Conservation (phyloP, 257 asterid species). For the Forsythia suspensa region DNA sequence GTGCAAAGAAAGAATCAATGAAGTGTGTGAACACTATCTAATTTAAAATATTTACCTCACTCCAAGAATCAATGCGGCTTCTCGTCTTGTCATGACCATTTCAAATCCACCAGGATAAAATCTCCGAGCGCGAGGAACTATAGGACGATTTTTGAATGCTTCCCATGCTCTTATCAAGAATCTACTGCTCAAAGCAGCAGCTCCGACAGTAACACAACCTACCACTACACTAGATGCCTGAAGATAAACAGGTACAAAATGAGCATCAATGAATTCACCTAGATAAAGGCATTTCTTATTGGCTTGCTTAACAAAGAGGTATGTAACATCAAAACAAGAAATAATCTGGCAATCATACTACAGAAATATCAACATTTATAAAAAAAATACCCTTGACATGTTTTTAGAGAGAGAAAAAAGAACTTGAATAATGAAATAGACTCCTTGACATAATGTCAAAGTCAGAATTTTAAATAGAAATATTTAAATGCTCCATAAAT, state of each 20-base stretch:
- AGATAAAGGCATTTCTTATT: not conserved
- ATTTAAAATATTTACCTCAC: slow-evolving; percentile 44
- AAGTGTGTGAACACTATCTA: not conserved
- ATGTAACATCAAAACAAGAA: not conserved
- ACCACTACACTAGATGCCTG: slow-evolving; percentile 50
- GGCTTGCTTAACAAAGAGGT: not conserved
- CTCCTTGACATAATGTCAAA: not conserved
- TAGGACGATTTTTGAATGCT: slow-evolving; percentile 44
- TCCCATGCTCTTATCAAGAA: slow-evolving; percentile 58
- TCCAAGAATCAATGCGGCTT: slow-evolving; percentile 84
- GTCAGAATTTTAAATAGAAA: not conserved
- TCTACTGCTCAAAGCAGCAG: slow-evolving; percentile 62
- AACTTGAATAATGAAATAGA: not conserved
- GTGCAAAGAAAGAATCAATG: not conserved
- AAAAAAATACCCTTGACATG: not conserved
- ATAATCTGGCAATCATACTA: not conserved
- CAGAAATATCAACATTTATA: not conserved
- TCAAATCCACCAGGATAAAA: slow-evolving; percentile 82
- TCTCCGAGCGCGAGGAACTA: slow-evolving; percentile 42
- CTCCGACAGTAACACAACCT: slow-evolving; percentile 50
- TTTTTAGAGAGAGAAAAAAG: not conserved
- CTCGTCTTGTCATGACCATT: slow-evolving; percentile 59
- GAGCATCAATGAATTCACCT: not conserved
- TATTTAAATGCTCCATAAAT: too few relatives aligned
- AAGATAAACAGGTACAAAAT: not conserved